Evolutionary conservation across 345 rosid species (phyloP), one percentile per base, ranked within the genome.

Genomic region (Cardamine occulta): DNA sequence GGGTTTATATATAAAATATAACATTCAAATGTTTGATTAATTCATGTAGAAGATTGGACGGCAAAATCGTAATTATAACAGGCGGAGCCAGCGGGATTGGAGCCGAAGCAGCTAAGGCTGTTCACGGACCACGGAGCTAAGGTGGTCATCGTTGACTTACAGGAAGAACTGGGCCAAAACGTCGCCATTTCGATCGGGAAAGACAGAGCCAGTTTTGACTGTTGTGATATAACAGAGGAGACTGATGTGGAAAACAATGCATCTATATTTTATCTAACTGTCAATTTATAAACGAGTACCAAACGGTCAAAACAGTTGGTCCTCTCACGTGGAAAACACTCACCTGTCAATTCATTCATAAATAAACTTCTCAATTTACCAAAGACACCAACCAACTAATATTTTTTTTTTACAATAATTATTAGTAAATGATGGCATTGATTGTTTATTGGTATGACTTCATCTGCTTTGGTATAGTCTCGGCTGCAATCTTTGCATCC

Each of bases 391-490:
- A 39, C 4, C 39, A 28, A 29, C 31, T n/a, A 37, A 32, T 19
- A 29, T n/a, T 0, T 47, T 12, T 48, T 1, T 42, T 40, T 11
- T 40, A 0, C 6, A 4, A 14, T 15, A 44, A 44, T 44, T 8
- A 14, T 6, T 44, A 58, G 14, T 23, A 58, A 32, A 35, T 8
- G 34, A 89, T 93, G 97, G 93, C 82, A 9, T 80, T 87, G 31
- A 65, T 79, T 0, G 69, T 93, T 3, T 78, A 75, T 34, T 93
- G 97, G 98, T 91, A 88, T 62, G 92, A 90, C 75, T 86, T 87
- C 74, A 64, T 90, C 15, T 91, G 95, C 73, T 88, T 91, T 45
- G 95, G 89, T 71, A 84, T 91, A 71, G 89, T 91, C 21, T 89
- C 31, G 7, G 91, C 70, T 9, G 68, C 97, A 35, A 77, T 85